Conservation (phyloP, 768 basidiomycete species). For the Kwoniella heveanensis region DNA sequence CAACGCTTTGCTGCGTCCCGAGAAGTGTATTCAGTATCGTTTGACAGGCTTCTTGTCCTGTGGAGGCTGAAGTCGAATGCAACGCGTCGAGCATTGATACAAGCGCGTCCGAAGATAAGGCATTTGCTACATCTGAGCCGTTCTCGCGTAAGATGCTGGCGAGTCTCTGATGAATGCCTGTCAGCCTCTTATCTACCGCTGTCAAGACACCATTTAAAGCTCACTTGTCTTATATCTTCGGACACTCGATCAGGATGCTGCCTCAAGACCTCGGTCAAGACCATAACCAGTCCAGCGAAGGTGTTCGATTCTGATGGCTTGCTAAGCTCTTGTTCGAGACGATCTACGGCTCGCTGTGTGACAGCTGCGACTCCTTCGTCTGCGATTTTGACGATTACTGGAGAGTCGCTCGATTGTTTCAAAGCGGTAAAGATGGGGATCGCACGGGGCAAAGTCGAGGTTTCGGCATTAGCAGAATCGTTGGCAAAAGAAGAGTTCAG, state of each 20-base stretch:
- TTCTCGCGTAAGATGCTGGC: not conserved
- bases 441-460: conserved; percentile 9
- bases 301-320: not conserved
- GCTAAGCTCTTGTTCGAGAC: not conserved
- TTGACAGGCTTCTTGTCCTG: conserved; percentile 2
- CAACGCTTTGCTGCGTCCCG: conserved; percentile 1
- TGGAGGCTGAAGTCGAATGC: not conserved
- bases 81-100: conserved; percentile 13
- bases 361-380: conserved; percentile 4
- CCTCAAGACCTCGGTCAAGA: conserved; percentile 14
- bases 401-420: not conserved
- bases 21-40: not conserved
- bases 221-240: conserved; percentile 8
- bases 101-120: conserved; percentile 12
- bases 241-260: conserved; percentile 4
- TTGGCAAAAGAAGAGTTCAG: conserved; percentile 16
- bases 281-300: conserved; percentile 12
- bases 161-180: conserved; percentile 6
- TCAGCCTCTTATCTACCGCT: not conserved
- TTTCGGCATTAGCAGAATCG: not conserved
- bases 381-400: not conserved
- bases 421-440: conserved; percentile 18
- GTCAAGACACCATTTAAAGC: no score
- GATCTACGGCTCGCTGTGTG: not conserved
- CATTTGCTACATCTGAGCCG: not conserved